These are phyloP conservation scores for Rhizopogon vinicolor DNA, from an alignment of 768 basidiomycete genomes.

Conservation along the genomic window DNA sequence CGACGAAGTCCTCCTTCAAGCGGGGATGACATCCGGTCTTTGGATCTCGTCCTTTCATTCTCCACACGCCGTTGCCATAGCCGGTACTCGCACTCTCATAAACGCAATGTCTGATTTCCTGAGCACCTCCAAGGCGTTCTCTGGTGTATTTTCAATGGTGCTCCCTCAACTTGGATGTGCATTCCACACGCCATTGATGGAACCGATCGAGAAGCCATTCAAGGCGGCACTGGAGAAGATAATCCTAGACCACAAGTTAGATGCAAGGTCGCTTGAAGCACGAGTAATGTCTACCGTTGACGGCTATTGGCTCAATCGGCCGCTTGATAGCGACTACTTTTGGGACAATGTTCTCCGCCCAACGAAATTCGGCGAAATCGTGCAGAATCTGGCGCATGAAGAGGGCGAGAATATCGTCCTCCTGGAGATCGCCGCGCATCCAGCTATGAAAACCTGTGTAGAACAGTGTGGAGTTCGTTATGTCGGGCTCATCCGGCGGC, in stretches of 20 bases:
- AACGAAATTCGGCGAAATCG: conserved; percentile 28
- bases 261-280: conserved; percentile 6
- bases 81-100: conserved; percentile 26
- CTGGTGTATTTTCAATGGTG: conserved; percentile 24
- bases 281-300: conserved; percentile 33
- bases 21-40: conserved; percentile 20
- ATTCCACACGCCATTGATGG: conserved; percentile 33
- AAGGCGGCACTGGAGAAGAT: conserved; percentile 11
- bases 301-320: conserved; percentile 26
- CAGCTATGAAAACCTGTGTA: conserved; percentile 29
- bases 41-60: conserved; percentile 34
- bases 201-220: conserved; percentile 28
- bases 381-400: conserved; percentile 26
- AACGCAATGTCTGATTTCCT: conserved; percentile 25
- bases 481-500: conserved; percentile 25
- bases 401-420: conserved; percentile 23
- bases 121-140: conserved; percentile 22
- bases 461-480: conserved; percentile 30
- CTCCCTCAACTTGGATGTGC: conserved; percentile 20
- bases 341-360: conserved; percentile 33
- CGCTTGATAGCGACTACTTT: conserved; percentile 22
- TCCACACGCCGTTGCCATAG: conserved; percentile 31
- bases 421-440: conserved; percentile 30
- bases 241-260: neutral
- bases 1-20: conserved; percentile 24